Base-by-base conservation (phyloP, 805 yeast genomes). In the Pichia nakasei region DNA sequence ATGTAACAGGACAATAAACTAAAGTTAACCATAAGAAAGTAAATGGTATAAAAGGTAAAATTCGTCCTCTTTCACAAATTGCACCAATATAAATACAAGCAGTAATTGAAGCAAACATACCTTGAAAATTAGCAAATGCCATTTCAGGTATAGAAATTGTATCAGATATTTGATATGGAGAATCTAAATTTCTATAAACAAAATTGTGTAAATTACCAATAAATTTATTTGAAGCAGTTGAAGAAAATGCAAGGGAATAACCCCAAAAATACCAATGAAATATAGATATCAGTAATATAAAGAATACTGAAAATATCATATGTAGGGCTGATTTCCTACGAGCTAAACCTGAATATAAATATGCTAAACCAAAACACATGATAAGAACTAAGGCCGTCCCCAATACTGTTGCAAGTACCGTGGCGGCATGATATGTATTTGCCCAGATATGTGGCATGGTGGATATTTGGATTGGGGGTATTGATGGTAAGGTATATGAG, bases 241-340 rank as follows among this genome's bases (percentile, higher is more conserved):
- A 55, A 0, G 91, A 78, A 56, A 93, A 88, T 4, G 97, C 94
- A 36, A 91, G 65, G 0, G 96, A 86, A 60, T 86, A 89, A n/a
- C 96, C 97, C 96, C 97, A 93, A 60, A 91, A 87, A 63, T 88
- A 91, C 97, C 97, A 91, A 60, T 88, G 96, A 58, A 88, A 77
- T 43, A 78, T 72, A 1, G 84, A 87, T 3, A 53, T 42, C 35
- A 51, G 41, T 19, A 55, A 47, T 11, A 53, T 52, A 8, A 87
- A 78, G 50, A 82, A 72, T 6, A 85, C 78, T 6, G 87, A 75
- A 84, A 94, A 86, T 26, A 88, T 79, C 75, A 86, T 75, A 17
- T 91, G 81, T 38, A 88, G 68, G 0, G 96, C 96, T n/a, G 87
- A 79, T 61, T 88, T 88, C 56, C 96, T 69, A 58, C 96, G 70